Conservation (phyloP, 257 asterid species). For the Echium plantagineum region DNA sequence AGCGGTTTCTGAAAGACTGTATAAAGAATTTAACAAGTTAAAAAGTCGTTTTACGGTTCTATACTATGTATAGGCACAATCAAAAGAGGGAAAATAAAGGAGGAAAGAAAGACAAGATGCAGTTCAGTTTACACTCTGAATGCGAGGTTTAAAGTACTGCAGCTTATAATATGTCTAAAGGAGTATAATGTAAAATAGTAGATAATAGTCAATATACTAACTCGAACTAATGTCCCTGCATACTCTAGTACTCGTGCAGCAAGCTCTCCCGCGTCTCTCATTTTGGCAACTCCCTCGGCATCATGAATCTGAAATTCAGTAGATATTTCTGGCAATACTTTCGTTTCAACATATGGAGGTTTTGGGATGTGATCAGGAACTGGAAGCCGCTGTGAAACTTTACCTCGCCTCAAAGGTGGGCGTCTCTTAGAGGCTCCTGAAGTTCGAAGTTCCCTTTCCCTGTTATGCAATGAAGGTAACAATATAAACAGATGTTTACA, state of each 20-base stretch:
- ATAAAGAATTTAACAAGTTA: background rate
- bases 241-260: constrained; percentile 82
- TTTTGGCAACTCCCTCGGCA: constrained; percentile 55
- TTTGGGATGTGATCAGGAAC: constrained; percentile 77
- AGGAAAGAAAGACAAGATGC: background rate
- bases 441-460: constrained; percentile 69
- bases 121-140: background rate
- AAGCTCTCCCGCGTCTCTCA: constrained; percentile 94
- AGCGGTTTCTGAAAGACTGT: too few relatives aligned
- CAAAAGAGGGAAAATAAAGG: too few relatives aligned
- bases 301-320: constrained; percentile 66
- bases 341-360: constrained; percentile 71
- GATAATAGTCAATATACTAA: constrained; percentile 23
- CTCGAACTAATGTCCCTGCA: constrained; percentile 90
- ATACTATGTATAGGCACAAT: too few relatives aligned
- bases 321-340: constrained; percentile 61
- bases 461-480: constrained; percentile 13
- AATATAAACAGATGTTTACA: background rate
- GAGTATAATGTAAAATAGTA: background rate
- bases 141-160: background rate
- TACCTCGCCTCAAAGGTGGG: constrained; percentile 86
- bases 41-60: background rate
- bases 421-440: constrained; percentile 41
- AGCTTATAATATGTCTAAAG: background rate
- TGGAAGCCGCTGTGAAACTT: constrained; percentile 64